Conservation (phyloP, 805 yeast genomes). For the Candida boleticola region DNA sequence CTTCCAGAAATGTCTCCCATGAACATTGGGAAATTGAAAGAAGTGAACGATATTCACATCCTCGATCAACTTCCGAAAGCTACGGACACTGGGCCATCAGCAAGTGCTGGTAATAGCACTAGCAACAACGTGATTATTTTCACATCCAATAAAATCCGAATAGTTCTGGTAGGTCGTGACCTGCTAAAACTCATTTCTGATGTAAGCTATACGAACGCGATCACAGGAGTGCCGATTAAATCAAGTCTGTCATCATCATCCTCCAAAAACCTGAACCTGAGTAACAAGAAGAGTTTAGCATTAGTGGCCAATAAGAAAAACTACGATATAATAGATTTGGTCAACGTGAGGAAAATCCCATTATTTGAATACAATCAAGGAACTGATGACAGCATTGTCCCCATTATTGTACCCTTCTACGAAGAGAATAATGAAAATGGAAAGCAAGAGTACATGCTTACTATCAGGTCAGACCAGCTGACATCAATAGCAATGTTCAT, state of each 20-base stretch:
- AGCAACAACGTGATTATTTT: constrained; percentile 21
- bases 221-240: constrained; percentile 25
- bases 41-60: constrained; percentile 30
- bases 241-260: constrained; percentile 2
- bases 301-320: constrained; percentile 30
- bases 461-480: constrained; percentile 29
- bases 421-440: constrained; percentile 14
- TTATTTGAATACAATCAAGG: constrained; percentile 30
- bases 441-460: constrained; percentile 26
- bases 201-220: constrained; percentile 28
- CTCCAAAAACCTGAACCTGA: no score
- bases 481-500: constrained; percentile 42
- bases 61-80: constrained; percentile 7
- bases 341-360: constrained; percentile 30
- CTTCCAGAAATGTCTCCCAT: constrained; percentile 40
- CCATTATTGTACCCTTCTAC: constrained; percentile 22
- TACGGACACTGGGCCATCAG: neutral
- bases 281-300: constrained; percentile 12
- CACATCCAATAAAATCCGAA: constrained; percentile 27
- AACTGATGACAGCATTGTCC: constrained; percentile 12
- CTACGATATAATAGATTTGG: constrained; percentile 38
- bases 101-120: constrained; percentile 15
- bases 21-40: constrained; percentile 34
- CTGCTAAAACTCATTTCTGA: constrained; percentile 32
- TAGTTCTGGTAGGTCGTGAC: constrained; percentile 26